phyloP scores from a whole-genome alignment of 345 rosid species.

The Melaleuca alternifolia region DNA sequence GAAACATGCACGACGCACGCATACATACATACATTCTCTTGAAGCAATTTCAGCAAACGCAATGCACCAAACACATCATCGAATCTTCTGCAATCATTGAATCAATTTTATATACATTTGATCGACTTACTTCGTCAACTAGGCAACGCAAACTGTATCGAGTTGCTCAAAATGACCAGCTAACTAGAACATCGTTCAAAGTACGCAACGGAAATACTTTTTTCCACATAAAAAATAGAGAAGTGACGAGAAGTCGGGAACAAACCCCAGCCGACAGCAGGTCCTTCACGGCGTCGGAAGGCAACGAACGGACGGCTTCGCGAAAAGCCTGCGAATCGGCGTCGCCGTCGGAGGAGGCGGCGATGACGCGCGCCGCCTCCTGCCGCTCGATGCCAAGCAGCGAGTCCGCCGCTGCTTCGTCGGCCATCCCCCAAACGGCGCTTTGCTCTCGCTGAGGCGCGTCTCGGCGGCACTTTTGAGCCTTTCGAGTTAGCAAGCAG shows the following conservation, averaged over 20 bases:
- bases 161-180: not conserved
- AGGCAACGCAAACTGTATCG: not conserved
- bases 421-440: not conserved
- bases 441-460: not conserved
- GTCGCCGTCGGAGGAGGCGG: not conserved
- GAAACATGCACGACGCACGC: not conserved
- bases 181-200: not conserved
- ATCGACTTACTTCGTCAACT: not conserved
- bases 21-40: not conserved
- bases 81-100: not conserved
- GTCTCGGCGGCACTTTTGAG: not conserved
- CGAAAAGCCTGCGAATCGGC: constrained; percentile 20
- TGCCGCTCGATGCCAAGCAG: not conserved
- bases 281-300: constrained; percentile 46
- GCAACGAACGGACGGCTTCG: constrained; percentile 43
- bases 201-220: not conserved
- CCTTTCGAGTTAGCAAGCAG: not conserved
- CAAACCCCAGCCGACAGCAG: constrained; percentile 47
- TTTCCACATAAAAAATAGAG: not conserved
- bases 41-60: not conserved
- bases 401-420: not conserved
- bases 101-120: not conserved
- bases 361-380: not conserved
- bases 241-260: not conserved
- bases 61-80: not conserved